These are phyloP conservation scores for Parathielavia appendiculata DNA, from an alignment of 495 filamentous ascomycete species.

Conservation along the genomic window DNA sequence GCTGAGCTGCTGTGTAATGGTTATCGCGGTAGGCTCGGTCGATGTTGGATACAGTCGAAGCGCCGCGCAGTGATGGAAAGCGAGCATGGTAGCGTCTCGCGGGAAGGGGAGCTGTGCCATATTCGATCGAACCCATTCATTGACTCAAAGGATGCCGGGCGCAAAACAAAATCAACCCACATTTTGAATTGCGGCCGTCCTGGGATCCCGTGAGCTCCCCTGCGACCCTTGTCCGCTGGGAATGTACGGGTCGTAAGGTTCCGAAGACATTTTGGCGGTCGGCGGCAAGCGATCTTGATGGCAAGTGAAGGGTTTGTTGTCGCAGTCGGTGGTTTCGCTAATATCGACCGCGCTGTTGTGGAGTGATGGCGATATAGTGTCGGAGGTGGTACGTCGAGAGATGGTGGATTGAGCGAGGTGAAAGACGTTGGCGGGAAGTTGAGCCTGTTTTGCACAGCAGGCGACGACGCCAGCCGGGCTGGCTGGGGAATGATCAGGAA, in stretches of 20 bases:
- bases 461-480: slow-evolving; percentile 23
- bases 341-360: slow-evolving; percentile 13
- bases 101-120: not conserved
- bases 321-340: not conserved
- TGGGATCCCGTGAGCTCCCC: slow-evolving; percentile 38
- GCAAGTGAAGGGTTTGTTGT: not conserved
- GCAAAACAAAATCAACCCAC: slow-evolving; percentile 52
- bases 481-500: slow-evolving; percentile 24
- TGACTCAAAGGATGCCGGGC: slow-evolving; percentile 15
- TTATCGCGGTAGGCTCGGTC: too few relatives aligned
- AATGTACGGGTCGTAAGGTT: slow-evolving; percentile 90
- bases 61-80: too few relatives aligned
- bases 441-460: slow-evolving; percentile 31
- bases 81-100: not conserved
- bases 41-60: too few relatives aligned
- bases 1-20: too few relatives aligned
- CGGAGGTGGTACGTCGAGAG: slow-evolving; percentile 20
- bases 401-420: slow-evolving; percentile 21
- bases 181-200: slow-evolving; percentile 66
- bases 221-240: slow-evolving; percentile 56
- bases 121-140: not conserved
- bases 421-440: slow-evolving; percentile 21
- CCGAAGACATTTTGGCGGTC: slow-evolving; percentile 50
- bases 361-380: slow-evolving; percentile 16
- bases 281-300: slow-evolving; percentile 6